phyloP scores from a whole-genome alignment of 345 rosid species.

The Aethionema arabicum region DNA sequence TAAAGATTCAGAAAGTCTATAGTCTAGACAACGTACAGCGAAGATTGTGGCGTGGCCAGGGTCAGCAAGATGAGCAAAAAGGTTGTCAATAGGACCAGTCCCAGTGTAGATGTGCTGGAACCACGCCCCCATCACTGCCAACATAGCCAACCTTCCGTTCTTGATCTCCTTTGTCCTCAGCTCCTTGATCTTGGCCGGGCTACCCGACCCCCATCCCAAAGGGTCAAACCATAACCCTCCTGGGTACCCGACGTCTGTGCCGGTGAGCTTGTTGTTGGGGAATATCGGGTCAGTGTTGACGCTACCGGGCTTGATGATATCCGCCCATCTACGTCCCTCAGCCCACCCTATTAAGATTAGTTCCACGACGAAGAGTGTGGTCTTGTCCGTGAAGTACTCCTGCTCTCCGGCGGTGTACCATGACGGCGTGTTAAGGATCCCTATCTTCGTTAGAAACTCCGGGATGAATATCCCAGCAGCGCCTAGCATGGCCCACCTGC shows the following conservation, averaged over 20 bases:
- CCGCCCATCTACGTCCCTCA: conserved; percentile 97
- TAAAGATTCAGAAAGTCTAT: no score
- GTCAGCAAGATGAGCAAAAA: conserved; percentile 94
- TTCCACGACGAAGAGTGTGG: conserved; percentile 79
- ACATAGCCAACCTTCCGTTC: conserved; percentile 94
- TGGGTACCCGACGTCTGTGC: conserved; percentile 96
- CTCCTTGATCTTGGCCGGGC: conserved; percentile 82
- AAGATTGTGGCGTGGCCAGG: conserved; percentile 96
- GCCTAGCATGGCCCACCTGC: conserved; percentile 99
- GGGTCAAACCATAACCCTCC: conserved; percentile 99
- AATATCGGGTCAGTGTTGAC: conserved; percentile 95
- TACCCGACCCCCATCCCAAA: conserved; percentile 86
- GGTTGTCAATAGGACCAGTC: conserved; percentile 94
- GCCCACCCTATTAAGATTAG: conserved; percentile 92
- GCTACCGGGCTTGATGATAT: conserved; percentile 88
- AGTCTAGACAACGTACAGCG: conserved; percentile 53
- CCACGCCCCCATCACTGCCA: conserved; percentile 99
- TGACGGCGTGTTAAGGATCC: conserved; percentile 88
- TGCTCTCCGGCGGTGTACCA: conserved; percentile 87
- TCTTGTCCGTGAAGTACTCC: conserved; percentile 90
- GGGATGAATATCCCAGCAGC: conserved; percentile 98
- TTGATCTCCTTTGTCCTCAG: conserved; percentile 95
- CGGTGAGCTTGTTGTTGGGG: conserved; percentile 96
- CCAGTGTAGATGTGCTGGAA: conserved; percentile 98
- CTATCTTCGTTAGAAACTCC: conserved; percentile 83